Conservation (phyloP, 140 eudicot species). For the Anethum foeniculum region DNA sequence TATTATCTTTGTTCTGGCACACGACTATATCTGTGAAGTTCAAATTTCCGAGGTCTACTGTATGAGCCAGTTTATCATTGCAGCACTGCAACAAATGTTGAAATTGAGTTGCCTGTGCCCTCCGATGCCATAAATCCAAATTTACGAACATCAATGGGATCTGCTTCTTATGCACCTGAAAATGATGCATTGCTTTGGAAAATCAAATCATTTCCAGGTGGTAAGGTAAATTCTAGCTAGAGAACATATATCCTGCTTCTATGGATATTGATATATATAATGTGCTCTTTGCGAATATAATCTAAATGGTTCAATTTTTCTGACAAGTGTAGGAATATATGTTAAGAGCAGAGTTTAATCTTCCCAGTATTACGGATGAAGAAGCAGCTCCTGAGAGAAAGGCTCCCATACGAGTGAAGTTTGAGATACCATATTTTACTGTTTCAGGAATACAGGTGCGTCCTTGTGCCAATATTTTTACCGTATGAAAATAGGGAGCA, state of each 20-base stretch:
- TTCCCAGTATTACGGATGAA: slow-evolving; percentile 85
- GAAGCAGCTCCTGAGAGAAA: slow-evolving; percentile 89
- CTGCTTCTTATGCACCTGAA: slow-evolving; percentile 94
- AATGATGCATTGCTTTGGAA: slow-evolving; percentile 87
- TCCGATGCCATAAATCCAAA: slow-evolving; percentile 89
- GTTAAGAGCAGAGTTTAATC: slow-evolving; percentile 93
- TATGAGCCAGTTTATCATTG: slow-evolving; percentile 15
- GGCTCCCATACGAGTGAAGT: slow-evolving; percentile 97
- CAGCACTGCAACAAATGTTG: slow-evolving; percentile 98
- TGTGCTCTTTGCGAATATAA: background rate
- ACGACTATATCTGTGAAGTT: background rate
- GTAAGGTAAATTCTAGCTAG: slow-evolving; percentile 44
- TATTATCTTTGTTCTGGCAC: slow-evolving; percentile 15
- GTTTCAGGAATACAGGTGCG: slow-evolving; percentile 97
- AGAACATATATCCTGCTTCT: background rate
- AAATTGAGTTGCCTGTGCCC: slow-evolving; percentile 87
- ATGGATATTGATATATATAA: background rate
- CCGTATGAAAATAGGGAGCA: background rate
- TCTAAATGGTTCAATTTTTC: background rate
- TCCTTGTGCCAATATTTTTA: background rate
- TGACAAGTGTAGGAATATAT: slow-evolving; percentile 64
- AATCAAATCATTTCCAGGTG: slow-evolving; percentile 96
- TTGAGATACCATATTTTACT: slow-evolving; percentile 95
- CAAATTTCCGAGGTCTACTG: background rate
- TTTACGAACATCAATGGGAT: slow-evolving; percentile 92